phyloP scores from a whole-genome alignment of 768 basidiomycete genomes.

The Dioszegia aurantiaca region DNA sequence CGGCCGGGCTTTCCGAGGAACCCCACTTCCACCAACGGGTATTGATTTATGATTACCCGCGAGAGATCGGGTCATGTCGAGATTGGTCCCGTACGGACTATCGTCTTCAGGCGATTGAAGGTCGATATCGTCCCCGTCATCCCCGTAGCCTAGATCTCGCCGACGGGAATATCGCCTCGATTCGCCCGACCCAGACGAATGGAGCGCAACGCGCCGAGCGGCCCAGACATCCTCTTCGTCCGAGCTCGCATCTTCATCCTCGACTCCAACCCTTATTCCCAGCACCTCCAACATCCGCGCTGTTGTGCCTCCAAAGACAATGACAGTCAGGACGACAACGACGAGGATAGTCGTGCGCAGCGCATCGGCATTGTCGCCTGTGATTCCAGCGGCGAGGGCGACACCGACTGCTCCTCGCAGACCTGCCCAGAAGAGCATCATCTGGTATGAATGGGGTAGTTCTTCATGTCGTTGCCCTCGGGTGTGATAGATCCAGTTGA shows the following conservation, averaged over 20 bases:
- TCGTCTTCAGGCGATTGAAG: conserved; percentile 15
- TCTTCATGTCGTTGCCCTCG: conserved; percentile 85
- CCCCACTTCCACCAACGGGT: not conserved
- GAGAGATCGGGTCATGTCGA: too few species aligned
- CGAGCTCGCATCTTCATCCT: conserved; percentile 73
- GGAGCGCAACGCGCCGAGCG: conserved; percentile 31
- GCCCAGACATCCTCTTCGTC: conserved; percentile 55
- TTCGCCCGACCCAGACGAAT: conserved; percentile 32
- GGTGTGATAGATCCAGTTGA: conserved; percentile 87
- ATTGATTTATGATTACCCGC: not conserved
- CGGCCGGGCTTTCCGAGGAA: not conserved
- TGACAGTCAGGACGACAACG: conserved; percentile 89
- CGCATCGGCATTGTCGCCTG: conserved; percentile 85
- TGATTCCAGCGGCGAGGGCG: conserved; percentile 92
- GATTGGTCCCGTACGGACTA: not conserved
- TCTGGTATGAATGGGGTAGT: conserved; percentile 94
- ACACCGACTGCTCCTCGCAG: conserved; percentile 95
- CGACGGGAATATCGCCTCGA: conserved; percentile 37
- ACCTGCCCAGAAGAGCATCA: conserved; percentile 99
- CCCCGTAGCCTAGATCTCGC: conserved; percentile 37
- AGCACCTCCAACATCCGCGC: conserved; percentile 93
- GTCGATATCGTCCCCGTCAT: conserved; percentile 22
- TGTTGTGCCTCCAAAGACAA: conserved; percentile 96
- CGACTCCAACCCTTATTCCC: conserved; percentile 92
- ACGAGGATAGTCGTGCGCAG: conserved; percentile 90